Conservation (phyloP, 345 rosid species). For the Cardiospermum halicacabum region DNA sequence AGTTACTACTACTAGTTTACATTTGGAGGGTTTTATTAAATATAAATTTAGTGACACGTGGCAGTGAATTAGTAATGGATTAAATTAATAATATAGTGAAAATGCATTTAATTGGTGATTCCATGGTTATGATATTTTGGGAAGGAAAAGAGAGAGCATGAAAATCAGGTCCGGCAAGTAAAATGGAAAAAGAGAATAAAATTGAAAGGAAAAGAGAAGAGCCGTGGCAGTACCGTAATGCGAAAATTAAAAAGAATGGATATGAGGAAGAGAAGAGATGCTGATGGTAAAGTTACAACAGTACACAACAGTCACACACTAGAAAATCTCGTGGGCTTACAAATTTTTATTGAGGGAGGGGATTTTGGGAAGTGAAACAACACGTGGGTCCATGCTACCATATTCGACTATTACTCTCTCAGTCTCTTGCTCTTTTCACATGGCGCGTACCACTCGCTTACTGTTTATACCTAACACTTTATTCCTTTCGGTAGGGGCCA, state of each 20-base stretch:
- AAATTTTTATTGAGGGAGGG: not conserved
- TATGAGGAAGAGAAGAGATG: slow-evolving; percentile 9
- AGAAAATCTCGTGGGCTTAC: slow-evolving; percentile 4
- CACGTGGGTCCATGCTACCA: slow-evolving; percentile 5
- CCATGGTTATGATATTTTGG: not conserved
- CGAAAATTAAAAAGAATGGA: slow-evolving; percentile 4
- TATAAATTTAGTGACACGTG: too few species aligned
- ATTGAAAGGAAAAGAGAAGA: slow-evolving; percentile 19
- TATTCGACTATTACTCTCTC: not conserved
- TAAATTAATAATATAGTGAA: too few species aligned
- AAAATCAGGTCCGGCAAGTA: slow-evolving; percentile 27
- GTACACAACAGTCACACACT: not conserved
- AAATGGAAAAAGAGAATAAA: slow-evolving; percentile 2
- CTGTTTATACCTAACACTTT: too few species aligned
- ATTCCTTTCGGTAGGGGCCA: too few species aligned
- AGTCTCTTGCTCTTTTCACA: not conserved
- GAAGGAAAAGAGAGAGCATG: slow-evolving; percentile 6
- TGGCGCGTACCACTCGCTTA: not conserved
- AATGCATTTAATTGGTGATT: too few species aligned
- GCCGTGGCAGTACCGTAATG: slow-evolving; percentile 65
- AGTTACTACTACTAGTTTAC: too few species aligned
- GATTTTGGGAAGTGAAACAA: slow-evolving; percentile 11
- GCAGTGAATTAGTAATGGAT: too few species aligned
- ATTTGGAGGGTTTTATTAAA: too few species aligned
- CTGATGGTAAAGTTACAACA: slow-evolving; percentile 10